Base-by-base conservation (phyloP, 2,329 filamentous ascomycete genomes). In the Xylariaceae sp. region DNA sequence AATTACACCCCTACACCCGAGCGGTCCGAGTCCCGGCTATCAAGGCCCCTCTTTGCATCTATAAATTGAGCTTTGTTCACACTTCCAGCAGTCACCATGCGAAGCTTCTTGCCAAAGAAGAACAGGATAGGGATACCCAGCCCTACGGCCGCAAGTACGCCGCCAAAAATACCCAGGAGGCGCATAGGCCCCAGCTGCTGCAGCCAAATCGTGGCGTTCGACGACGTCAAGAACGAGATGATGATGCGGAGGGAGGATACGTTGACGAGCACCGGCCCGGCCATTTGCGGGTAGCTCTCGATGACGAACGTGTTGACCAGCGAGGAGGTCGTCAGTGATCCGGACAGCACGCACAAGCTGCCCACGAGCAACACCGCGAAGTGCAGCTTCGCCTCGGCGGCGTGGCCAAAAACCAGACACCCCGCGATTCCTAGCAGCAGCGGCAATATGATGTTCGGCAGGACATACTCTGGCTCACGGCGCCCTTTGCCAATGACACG, bases 401-500 rank as follows among this genome's bases (percentile, higher is more conserved):
- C 51, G 18, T 49, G 51, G 7, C 55, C 55, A 31, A 56, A 56
- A 33, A 58, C 34, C 9, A 56, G 36, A 13, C 47, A 44, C 15
- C 54, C 55, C 7, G 42, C 34, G 34, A 57, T 44, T 31, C 53
- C 55, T 19, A 39, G 33, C 13, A 45, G 12, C 24, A 57, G 45
- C 24, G 55, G 55, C n/a, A 56, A 16, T 26, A 55, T 37, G 28
- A 58, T 48, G 42, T 54, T 57, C 15, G 50, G 31, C 31, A 58
- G 50, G 18, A 54, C 49, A 34, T 53, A 53, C 48, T 57, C 55
- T 38, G 55, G 49, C 52, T 57, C 55, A 15, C 55, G 47, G 6
- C 46, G 41, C 9, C 55, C 55, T 17, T 37, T 41, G 37, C 47
- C 47, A 19, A 49, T 43, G 15, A 44, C 42, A 17, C 41, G 37